A percentile compares a stretch with the other conserved stretches of the same genome.
Evolutionary conservation across 1,139 yeast genomes (phyloP).

Genomic region (Pichia sp.): DNA sequence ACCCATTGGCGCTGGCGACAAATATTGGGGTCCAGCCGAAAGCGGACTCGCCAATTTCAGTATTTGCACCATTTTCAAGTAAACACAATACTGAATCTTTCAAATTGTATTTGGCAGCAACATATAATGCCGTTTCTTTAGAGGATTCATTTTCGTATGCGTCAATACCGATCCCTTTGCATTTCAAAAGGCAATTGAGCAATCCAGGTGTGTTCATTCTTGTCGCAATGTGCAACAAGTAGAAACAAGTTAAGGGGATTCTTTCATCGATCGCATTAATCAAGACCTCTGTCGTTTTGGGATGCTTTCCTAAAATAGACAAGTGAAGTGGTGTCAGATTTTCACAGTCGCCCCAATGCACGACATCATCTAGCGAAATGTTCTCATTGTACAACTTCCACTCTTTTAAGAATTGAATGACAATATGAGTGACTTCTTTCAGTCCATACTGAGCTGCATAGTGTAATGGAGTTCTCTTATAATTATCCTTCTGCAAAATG

Average conservation of each 20-base stretch:
- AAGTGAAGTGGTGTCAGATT: slow-evolving; percentile 75
- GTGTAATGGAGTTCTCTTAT: slow-evolving; percentile 80
- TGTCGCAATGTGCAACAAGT: slow-evolving; percentile 61
- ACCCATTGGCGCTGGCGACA: slow-evolving; percentile 87
- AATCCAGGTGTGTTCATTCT: slow-evolving; percentile 55
- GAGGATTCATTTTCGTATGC: slow-evolving; percentile 47
- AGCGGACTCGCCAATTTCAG: slow-evolving; percentile 67
- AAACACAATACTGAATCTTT: slow-evolving; percentile 47
- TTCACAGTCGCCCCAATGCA: slow-evolving; percentile 79
- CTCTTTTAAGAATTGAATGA: slow-evolving; percentile 42
- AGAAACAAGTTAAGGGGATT: slow-evolving; percentile 36
- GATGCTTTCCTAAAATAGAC: slow-evolving; percentile 78
- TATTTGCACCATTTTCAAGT: slow-evolving; percentile 52
- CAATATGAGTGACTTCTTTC: slow-evolving; percentile 47
- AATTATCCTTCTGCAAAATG: slow-evolving; percentile 62
- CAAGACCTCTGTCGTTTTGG: slow-evolving; percentile 60
- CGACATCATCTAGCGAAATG: slow-evolving; percentile 49
- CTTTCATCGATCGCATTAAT: slow-evolving; percentile 35
- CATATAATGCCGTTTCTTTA: slow-evolving; percentile 74
- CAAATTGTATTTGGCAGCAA: slow-evolving; percentile 63
- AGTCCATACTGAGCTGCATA: slow-evolving; percentile 87
- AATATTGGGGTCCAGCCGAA: slow-evolving; percentile 97
- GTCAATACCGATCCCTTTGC: slow-evolving; percentile 58
- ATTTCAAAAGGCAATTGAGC: slow-evolving; percentile 43
- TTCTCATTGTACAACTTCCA: slow-evolving; percentile 44